phyloP scores from a whole-genome alignment of 495 filamentous ascomycete species.

The Xylaria longipes region DNA sequence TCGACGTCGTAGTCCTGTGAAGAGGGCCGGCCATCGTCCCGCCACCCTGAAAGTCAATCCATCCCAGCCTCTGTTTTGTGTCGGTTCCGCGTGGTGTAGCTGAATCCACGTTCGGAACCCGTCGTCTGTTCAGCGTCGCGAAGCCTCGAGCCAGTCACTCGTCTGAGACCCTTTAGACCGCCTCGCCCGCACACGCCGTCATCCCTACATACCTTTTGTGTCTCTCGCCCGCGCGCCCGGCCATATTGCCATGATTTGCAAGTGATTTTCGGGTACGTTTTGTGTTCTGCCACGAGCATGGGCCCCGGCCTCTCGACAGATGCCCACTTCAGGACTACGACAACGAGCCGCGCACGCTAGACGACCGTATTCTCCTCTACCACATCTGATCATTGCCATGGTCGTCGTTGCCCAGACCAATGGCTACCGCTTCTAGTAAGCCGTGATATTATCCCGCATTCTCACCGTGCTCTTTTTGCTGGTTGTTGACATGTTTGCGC shows the following conservation, averaged over 20 bases:
- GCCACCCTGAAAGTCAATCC: background rate
- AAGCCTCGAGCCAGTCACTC: background rate
- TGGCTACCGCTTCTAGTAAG: constrained; percentile 44
- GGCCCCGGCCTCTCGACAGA: constrained; percentile 20
- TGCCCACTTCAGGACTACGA: constrained; percentile 11
- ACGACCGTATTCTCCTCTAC: constrained; percentile 10
- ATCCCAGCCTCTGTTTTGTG: background rate
- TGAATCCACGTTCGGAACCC: background rate
- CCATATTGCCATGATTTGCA: constrained; percentile 22
- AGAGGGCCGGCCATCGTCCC: background rate
- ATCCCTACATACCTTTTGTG: constrained; percentile 11
- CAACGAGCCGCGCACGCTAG: constrained; percentile 22
- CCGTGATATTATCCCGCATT: constrained; percentile 10
- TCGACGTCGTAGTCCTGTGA: constrained; percentile 12
- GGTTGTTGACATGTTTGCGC: constrained; percentile 30
- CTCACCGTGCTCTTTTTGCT: constrained; percentile 3
- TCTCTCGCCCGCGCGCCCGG: constrained; percentile 10
- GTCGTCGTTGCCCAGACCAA: constrained; percentile 36
- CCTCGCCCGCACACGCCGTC: background rate
- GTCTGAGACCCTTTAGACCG: constrained; percentile 8
- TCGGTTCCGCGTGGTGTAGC: background rate
- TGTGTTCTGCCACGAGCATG: constrained; percentile 23
- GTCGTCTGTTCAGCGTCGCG: background rate
- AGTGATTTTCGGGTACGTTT: constrained; percentile 16
- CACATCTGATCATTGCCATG: constrained; percentile 36